Conservation (phyloP, 305 asterid species). For the Fraxinus latifolia region DNA sequence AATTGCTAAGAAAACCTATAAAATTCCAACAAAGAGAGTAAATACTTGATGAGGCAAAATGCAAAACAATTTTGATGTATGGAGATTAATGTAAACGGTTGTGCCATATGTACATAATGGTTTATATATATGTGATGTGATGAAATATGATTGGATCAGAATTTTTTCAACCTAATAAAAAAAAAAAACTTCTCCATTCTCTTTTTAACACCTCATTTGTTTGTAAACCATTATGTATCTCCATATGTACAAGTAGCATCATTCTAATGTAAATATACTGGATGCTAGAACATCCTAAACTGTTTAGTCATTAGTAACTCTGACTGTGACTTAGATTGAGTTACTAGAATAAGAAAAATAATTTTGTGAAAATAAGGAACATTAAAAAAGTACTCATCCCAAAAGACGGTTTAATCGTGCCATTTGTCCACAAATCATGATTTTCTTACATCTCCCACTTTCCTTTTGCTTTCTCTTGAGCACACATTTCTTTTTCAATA, state of each 20-base stretch:
- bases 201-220: too few species aligned
- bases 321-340: background rate
- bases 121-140: too few species aligned
- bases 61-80: background rate
- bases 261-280: background rate
- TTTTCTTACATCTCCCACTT: background rate
- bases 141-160: too few species aligned
- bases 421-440: background rate
- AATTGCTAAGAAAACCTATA: background rate
- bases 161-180: too few species aligned
- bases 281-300: background rate
- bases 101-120: too few species aligned
- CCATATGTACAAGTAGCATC: too few species aligned
- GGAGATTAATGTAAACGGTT: too few species aligned
- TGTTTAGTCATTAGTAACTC: background rate
- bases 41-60: background rate
- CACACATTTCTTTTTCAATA: background rate
- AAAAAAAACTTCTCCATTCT: too few species aligned
- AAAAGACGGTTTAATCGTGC: background rate
- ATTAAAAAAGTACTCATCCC: background rate
- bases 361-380: background rate
- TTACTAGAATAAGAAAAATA: background rate
- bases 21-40: background rate
- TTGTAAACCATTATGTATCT: too few species aligned
- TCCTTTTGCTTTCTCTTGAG: background rate